Percentiles rank a stretch among this genome's conserved stretches.
phyloP scores from a whole-genome alignment of 2,329 filamentous ascomycete genomes.

The Phaeosphaeriaceae sp. region DNA sequence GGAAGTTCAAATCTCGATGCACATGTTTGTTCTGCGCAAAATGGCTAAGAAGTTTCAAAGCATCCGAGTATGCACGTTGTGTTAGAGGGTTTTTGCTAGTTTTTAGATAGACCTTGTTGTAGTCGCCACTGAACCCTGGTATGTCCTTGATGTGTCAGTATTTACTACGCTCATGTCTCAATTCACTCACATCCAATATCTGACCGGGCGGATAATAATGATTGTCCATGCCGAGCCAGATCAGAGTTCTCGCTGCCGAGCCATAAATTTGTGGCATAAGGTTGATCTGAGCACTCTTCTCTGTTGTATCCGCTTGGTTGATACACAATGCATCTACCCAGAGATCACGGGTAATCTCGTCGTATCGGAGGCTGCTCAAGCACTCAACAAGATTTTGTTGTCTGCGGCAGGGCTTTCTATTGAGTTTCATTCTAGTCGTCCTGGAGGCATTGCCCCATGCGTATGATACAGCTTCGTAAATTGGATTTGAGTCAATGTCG shows the following conservation, averaged over 20 bases:
- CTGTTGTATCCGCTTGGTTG: neutral
- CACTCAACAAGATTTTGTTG: neutral
- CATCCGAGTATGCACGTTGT: neutral
- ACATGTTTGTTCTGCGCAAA: neutral
- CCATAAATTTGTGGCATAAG: slow-evolving; percentile 1
- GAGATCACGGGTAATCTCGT: neutral
- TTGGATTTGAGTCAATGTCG: neutral
- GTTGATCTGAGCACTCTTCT: neutral
- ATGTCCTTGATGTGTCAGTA: neutral
- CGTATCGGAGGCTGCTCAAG: neutral
- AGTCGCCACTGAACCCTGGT: no score
- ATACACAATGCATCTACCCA: slow-evolving; percentile 3
- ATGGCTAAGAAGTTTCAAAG: neutral
- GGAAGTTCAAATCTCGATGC: neutral
- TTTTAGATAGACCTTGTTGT: no score
- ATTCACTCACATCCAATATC: neutral
- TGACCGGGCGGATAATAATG: neutral
- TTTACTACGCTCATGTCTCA: neutral
- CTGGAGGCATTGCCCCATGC: neutral
- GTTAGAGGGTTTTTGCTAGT: no score
- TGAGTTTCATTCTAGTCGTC: neutral
- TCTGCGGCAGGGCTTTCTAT: neutral
- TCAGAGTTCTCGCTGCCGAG: neutral
- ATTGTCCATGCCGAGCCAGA: neutral
- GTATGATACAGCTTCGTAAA: neutral